phyloP scores from a whole-genome alignment of 306 rosid genomes.

The Carpinus viminea region DNA sequence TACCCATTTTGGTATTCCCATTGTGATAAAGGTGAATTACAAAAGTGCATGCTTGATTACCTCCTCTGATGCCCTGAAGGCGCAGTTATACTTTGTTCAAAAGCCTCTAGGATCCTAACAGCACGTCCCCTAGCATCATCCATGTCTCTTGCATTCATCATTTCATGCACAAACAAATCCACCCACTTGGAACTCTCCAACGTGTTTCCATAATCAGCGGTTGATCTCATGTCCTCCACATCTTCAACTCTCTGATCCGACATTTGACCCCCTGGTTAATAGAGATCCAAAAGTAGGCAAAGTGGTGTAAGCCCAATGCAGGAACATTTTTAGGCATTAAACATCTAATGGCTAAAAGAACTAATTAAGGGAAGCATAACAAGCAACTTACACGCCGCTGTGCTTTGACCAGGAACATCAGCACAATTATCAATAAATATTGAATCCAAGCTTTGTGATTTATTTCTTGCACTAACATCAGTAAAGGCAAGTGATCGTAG shows the following conservation, averaged over 20 bases:
- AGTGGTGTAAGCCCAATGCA: not conserved
- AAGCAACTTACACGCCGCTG: constrained; percentile 26
- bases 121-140: constrained; percentile 40
- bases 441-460: constrained; percentile 21
- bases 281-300: constrained; percentile 1
- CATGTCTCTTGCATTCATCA: constrained; percentile 32
- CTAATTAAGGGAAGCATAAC: not conserved
- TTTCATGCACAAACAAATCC: constrained; percentile 44
- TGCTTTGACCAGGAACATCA: constrained; percentile 19
- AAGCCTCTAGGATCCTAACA: constrained; percentile 39
- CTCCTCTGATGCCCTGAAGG: constrained; percentile 30
- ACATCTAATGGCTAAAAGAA: not conserved
- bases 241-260: constrained; percentile 27
- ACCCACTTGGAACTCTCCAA: constrained; percentile 36
- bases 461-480: constrained; percentile 16
- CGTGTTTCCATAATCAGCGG: constrained; percentile 1
- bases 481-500: constrained; percentile 23
- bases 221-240: not conserved
- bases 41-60: constrained; percentile 20
- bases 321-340: constrained; percentile 1
- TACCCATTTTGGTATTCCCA: not conserved
- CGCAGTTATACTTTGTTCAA: constrained; percentile 32
- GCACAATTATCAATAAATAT: constrained; percentile 13
- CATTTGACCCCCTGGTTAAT: constrained; percentile 34
- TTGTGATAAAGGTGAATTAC: not conserved